phyloP scores from a whole-genome alignment of 768 basidiomycete species.

The Mycena epipterygia region DNA sequence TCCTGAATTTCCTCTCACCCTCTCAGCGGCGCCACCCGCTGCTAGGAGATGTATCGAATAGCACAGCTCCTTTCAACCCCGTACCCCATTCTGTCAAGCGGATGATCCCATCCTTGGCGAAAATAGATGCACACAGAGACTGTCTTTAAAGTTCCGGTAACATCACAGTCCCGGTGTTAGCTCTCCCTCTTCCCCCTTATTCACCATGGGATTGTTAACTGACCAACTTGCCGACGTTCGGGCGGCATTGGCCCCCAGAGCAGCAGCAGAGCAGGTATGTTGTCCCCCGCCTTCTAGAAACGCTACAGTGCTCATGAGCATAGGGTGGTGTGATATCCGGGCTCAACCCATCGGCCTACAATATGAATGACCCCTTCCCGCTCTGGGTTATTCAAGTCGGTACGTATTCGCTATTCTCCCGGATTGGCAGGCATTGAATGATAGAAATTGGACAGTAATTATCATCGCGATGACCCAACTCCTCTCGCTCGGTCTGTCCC shows the following conservation, averaged over 20 bases:
- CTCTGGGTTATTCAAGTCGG: constrained; percentile 86
- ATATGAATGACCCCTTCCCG: constrained; percentile 74
- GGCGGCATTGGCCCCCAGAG: constrained; percentile 55
- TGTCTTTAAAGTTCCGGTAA: background rate
- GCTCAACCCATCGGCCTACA: constrained; percentile 76
- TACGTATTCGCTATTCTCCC: constrained; percentile 45
- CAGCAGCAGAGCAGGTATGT: constrained; percentile 64
- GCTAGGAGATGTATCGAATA: too few relatives aligned
- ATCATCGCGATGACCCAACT: constrained; percentile 86
- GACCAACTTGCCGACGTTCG: constrained; percentile 49
- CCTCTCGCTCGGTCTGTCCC: constrained; percentile 72
- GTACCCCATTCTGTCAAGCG: background rate
- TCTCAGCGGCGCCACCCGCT: too few relatives aligned
- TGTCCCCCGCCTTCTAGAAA: background rate
- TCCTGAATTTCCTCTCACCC: too few relatives aligned
- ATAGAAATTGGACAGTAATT: constrained; percentile 62
- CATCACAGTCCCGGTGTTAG: background rate
- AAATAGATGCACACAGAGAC: too few relatives aligned
- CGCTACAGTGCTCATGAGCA: background rate
- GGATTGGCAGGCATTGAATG: background rate
- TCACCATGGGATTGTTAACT: constrained; percentile 64
- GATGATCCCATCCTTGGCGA: background rate
- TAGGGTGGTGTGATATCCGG: constrained; percentile 86
- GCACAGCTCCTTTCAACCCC: too few relatives aligned
- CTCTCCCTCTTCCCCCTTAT: background rate